Conservation (phyloP, 768 basidiomycete genomes). For the Lentinula lateritia region DNA sequence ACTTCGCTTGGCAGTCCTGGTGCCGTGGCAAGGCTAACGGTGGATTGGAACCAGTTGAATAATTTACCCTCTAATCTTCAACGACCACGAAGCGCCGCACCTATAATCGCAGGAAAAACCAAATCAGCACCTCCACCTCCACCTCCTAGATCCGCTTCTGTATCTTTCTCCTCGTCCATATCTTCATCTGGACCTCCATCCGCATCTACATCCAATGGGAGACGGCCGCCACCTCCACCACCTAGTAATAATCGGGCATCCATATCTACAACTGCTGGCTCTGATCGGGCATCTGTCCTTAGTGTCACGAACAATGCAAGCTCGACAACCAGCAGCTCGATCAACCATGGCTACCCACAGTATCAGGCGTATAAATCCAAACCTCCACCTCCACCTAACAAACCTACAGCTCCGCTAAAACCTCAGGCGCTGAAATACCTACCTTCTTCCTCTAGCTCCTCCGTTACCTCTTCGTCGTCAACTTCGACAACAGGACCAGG, state of each 20-base stretch:
- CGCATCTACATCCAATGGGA: not conserved
- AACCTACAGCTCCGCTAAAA: not conserved
- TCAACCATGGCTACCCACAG: not conserved
- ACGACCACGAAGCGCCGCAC: slow-evolving; percentile 28
- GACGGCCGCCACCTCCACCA: slow-evolving; percentile 14
- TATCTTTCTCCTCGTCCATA: slow-evolving; percentile 17
- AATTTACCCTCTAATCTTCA: slow-evolving; percentile 42
- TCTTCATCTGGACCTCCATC: slow-evolving; percentile 6
- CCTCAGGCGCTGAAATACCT: not conserved
- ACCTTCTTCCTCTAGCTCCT: not conserved
- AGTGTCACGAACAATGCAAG: slow-evolving; percentile 36
- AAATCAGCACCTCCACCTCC: slow-evolving; percentile 10
- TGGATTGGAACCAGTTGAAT: slow-evolving; percentile 41
- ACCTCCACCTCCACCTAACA: slow-evolving; percentile 8
- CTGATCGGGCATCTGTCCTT: slow-evolving; percentile 60
- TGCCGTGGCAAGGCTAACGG: slow-evolving; percentile 34
- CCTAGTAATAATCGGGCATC: slow-evolving; percentile 23
- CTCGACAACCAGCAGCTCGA: slow-evolving; percentile 16
- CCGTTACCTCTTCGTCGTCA: not conserved
- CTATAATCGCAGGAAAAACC: not conserved
- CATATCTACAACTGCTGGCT: slow-evolving; percentile 30
- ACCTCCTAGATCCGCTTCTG: slow-evolving; percentile 8
- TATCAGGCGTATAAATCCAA: slow-evolving; percentile 11
- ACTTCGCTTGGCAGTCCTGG: slow-evolving; percentile 50
- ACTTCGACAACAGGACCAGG: not conserved